Conservation (phyloP, 2,329 filamentous ascomycete species). For the Fusarium tuaranense region DNA sequence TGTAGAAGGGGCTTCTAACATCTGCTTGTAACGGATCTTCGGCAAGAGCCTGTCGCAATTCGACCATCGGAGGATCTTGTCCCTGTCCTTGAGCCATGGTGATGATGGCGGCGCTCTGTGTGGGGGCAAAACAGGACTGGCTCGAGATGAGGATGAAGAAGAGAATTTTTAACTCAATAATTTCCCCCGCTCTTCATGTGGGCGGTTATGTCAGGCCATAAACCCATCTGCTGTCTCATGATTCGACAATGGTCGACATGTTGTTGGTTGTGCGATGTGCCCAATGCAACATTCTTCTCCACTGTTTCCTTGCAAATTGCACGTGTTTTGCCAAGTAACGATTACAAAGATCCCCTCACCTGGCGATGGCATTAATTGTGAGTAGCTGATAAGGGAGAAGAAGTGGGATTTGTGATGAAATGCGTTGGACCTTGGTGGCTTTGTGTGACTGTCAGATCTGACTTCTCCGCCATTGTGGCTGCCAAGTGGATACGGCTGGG, state of each 20-base stretch:
- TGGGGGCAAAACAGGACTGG: not conserved
- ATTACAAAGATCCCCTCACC: not conserved
- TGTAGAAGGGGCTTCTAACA: not conserved
- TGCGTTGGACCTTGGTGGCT: not conserved
- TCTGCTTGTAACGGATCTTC: not conserved
- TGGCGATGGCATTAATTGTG: not conserved
- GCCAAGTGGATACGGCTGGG: too few relatives aligned
- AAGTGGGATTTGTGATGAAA: not conserved
- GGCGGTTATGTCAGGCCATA: not conserved
- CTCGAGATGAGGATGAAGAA: not conserved
- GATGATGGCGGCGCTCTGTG: not conserved
- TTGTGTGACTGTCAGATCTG: too few relatives aligned
- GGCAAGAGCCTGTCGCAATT: not conserved
- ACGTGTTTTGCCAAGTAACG: not conserved
- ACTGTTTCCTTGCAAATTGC: not conserved
- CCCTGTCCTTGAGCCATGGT: not conserved
- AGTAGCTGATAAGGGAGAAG: not conserved
- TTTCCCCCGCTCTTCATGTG: not conserved
- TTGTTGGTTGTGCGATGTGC: not conserved
- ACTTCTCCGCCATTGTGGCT: too few relatives aligned
- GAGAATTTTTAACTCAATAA: not conserved
- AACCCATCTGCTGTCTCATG: not conserved
- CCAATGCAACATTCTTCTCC: not conserved
- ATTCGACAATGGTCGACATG: not conserved
- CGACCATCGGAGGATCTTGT: not conserved